phyloP scores from a whole-genome alignment of 306 rosid species.

The Trifolium repens region DNA sequence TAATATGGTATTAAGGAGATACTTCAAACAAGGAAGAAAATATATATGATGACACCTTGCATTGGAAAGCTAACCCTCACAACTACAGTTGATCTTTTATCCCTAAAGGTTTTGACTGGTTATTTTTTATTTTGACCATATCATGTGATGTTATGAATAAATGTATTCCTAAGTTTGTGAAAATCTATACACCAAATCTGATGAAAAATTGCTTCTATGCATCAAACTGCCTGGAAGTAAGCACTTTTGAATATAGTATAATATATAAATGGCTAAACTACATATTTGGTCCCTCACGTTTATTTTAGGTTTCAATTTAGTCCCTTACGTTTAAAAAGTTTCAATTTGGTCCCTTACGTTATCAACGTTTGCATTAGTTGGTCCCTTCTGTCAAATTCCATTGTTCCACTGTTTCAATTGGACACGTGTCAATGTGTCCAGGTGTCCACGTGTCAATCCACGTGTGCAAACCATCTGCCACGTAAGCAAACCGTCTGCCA shows the following conservation, averaged over 20 bases:
- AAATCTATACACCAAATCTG: constrained; percentile 62
- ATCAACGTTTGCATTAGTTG: too few relatives aligned
- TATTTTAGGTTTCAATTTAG: too few relatives aligned
- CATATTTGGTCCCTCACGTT: too few relatives aligned
- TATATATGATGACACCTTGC: constrained; percentile 41
- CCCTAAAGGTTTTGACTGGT: constrained; percentile 53
- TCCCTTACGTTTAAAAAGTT: too few relatives aligned
- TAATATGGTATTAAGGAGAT: constrained; percentile 10
- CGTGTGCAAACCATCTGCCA: too few relatives aligned
- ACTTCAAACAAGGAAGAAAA: constrained; percentile 45
- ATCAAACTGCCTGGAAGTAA: constrained; percentile 52
- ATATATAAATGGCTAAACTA: too few relatives aligned
- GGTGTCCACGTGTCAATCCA: too few relatives aligned
- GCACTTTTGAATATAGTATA: constrained; percentile 43
- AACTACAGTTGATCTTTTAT: background rate
- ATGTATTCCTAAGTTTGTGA: constrained; percentile 38
- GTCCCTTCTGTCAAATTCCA: too few relatives aligned
- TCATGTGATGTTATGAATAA: constrained; percentile 54
- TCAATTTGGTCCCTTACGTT: too few relatives aligned
- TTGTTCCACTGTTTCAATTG: too few relatives aligned
- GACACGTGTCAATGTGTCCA: too few relatives aligned
- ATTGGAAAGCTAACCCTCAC: constrained; percentile 50
- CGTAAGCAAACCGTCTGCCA: too few relatives aligned
- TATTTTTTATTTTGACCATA: constrained; percentile 45
- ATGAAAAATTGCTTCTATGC: constrained; percentile 49